A percentile compares a stretch with the other conserved stretches of the same genome.
These are phyloP conservation scores for Tremella yokohamensis DNA, from an alignment of 768 basidiomycete genomes.

Conservation along the genomic window DNA sequence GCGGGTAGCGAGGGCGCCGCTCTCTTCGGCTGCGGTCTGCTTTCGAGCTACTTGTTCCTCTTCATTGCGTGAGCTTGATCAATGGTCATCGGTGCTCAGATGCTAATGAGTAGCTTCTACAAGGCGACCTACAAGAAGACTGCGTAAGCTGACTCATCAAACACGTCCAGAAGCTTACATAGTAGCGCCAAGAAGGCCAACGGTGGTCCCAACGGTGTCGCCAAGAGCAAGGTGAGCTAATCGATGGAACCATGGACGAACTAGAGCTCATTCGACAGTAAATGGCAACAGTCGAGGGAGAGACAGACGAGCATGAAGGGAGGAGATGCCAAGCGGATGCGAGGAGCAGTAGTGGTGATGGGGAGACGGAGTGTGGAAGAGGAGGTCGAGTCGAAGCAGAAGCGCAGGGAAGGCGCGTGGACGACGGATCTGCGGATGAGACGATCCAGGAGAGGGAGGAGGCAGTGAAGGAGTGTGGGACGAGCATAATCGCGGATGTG, in stretches of 20 bases:
- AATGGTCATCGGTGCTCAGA: neutral
- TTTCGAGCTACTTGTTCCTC: constrained; percentile 85
- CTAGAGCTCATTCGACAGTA: constrained; percentile 17
- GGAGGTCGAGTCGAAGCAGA: too few species aligned
- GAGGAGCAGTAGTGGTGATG: neutral
- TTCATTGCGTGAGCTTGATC: constrained; percentile 67
- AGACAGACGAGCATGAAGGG: constrained; percentile 1
- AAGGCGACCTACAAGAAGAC: constrained; percentile 50
- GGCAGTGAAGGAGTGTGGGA: too few species aligned
- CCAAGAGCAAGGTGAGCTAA: constrained; percentile 41
- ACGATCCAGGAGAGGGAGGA: too few species aligned
- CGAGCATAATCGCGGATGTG: too few species aligned
- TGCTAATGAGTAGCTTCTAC: constrained; percentile 46
- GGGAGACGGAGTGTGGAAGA: too few species aligned
- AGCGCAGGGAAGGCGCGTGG: too few species aligned
- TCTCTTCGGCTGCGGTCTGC: constrained; percentile 77
- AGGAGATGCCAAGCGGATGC: neutral
- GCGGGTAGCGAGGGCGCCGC: constrained; percentile 86
- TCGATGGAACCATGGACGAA: neutral
- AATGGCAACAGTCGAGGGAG: neutral
- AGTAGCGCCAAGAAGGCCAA: constrained; percentile 13
- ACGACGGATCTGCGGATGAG: too few species aligned
- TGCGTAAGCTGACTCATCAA: constrained; percentile 1
- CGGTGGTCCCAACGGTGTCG: constrained; percentile 33
- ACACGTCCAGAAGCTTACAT: neutral